A percentile compares a stretch with the other conserved stretches of the same genome.
phyloP scores from a whole-genome alignment of 2,329 filamentous ascomycete genomes.

The Clonostachys rhizophaga region DNA sequence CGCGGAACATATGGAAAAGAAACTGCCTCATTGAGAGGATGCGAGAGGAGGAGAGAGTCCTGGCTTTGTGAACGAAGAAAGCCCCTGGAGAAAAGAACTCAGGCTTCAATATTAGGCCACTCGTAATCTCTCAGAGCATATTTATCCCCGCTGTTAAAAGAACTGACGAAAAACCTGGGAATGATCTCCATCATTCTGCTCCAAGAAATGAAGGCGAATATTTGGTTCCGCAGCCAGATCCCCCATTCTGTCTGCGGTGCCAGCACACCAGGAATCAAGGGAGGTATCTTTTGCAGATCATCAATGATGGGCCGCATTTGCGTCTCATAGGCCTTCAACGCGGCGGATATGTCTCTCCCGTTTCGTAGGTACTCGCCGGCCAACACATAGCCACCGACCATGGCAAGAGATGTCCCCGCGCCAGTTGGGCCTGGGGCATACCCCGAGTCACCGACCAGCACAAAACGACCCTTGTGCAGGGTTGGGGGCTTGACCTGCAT shows the following conservation, averaged over 20 bases:
- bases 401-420: constrained; percentile 37
- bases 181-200: background rate
- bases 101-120: background rate
- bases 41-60: no score
- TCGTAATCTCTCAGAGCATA: background rate
- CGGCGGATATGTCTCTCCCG: constrained; percentile 16
- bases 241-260: constrained; percentile 35
- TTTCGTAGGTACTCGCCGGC: constrained; percentile 35
- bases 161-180: background rate
- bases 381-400: constrained; percentile 44
- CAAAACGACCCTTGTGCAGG: constrained; percentile 33
- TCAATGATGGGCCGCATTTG: constrained; percentile 32
- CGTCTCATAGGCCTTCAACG: constrained; percentile 31
- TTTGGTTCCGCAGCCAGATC: constrained; percentile 31
- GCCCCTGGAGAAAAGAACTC: no score
- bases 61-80: no score
- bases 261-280: constrained; percentile 22
- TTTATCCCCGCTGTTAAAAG: constrained; percentile 1
- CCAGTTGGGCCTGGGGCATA: constrained; percentile 39
- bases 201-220: constrained; percentile 32
- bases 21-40: no score
- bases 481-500: constrained; percentile 34
- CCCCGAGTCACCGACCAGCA: constrained; percentile 44
- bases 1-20: no score
- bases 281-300: constrained; percentile 19